Evolutionary conservation across 768 basidiomycete species (phyloP).

Genomic region (Suillus ampliporus): DNA sequence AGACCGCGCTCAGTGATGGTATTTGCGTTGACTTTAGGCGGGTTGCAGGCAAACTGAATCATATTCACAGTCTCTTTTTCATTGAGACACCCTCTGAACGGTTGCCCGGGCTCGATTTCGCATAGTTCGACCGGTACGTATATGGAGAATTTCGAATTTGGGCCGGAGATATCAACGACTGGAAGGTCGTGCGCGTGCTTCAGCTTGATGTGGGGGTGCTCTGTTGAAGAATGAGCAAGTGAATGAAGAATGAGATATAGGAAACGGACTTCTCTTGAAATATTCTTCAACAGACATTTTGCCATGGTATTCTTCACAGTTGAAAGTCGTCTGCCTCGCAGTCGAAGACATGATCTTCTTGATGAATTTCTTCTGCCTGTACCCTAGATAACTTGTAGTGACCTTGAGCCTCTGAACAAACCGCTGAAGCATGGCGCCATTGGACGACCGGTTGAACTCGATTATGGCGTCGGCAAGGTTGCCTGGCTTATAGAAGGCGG

Average conservation of each 20-base stretch:
- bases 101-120: slow-evolving; percentile 60
- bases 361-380: slow-evolving; percentile 55
- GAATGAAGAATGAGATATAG: slow-evolving; percentile 3
- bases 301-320: slow-evolving; percentile 61
- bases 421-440: slow-evolving; percentile 49
- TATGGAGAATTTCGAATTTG: slow-evolving; percentile 32
- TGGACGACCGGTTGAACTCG: slow-evolving; percentile 49
- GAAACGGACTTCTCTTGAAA: slow-evolving; percentile 63
- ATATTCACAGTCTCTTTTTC: slow-evolving; percentile 68
- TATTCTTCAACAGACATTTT: slow-evolving; percentile 64
- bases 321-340: slow-evolving; percentile 57
- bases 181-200: slow-evolving; percentile 52
- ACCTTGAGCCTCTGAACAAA: slow-evolving; percentile 64
- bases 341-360: slow-evolving; percentile 43
- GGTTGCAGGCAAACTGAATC: slow-evolving; percentile 72
- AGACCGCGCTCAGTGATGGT: slow-evolving; percentile 66
- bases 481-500: slow-evolving; percentile 60
- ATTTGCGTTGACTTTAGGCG: slow-evolving; percentile 62
- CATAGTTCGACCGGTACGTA: slow-evolving; percentile 76
- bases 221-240: slow-evolving; percentile 41
- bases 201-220: slow-evolving; percentile 58
- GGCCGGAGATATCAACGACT: slow-evolving; percentile 58
- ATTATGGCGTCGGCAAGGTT: slow-evolving; percentile 65
- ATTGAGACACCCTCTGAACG: slow-evolving; percentile 64
- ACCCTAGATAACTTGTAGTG: slow-evolving; percentile 58